A percentile compares a stretch with the other conserved stretches of the same genome.
Evolutionary conservation across 2,329 filamentous ascomycete species (phyloP).

Genomic region (Ophiocordyceps robertsii): DNA sequence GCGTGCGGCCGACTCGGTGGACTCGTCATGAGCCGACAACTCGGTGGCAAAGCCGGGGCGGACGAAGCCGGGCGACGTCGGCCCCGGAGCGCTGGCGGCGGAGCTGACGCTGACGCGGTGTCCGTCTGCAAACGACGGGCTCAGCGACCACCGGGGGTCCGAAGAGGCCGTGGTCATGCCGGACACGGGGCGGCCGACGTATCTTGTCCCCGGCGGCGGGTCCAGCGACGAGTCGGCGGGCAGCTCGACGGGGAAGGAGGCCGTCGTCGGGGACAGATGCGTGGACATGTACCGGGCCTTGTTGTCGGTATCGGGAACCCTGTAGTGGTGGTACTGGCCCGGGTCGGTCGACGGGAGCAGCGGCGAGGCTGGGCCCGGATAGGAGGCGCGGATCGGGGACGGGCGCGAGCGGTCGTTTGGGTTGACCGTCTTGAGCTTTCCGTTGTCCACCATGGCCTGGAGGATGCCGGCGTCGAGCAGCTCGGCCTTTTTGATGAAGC

Average conservation of each 20-base stretch:
- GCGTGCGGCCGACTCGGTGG: slow-evolving; percentile 15
- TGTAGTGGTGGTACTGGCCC: background rate
- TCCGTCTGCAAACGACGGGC: slow-evolving; percentile 8
- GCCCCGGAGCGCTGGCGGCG: slow-evolving; percentile 11
- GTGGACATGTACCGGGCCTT: background rate
- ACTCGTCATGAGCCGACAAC: slow-evolving; percentile 33
- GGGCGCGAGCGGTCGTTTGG: slow-evolving; percentile 29
- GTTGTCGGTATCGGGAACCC: background rate
- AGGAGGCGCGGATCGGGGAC: slow-evolving; percentile 11
- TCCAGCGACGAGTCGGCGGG: slow-evolving; percentile 30
- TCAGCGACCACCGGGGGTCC: slow-evolving; percentile 29
- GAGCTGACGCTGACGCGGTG: slow-evolving; percentile 14
- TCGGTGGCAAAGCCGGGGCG: slow-evolving; percentile 28
- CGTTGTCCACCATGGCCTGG: slow-evolving; percentile 54
- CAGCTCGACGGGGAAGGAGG: slow-evolving; percentile 24
- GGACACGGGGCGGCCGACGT: slow-evolving; percentile 10
- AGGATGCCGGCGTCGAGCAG: slow-evolving; percentile 52
- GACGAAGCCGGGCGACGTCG: slow-evolving; percentile 24
- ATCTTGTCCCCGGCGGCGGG: slow-evolving; percentile 19
- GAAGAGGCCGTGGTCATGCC: slow-evolving; percentile 2
- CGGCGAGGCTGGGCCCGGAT: slow-evolving; percentile 8
- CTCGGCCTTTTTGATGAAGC: slow-evolving; percentile 60
- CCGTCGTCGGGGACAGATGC: background rate
- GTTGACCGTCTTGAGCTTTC: slow-evolving; percentile 46
- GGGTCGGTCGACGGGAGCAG: background rate